phyloP scores from a whole-genome alignment of 2,329 filamentous ascomycete species.

The Arthroderma sp. region DNA sequence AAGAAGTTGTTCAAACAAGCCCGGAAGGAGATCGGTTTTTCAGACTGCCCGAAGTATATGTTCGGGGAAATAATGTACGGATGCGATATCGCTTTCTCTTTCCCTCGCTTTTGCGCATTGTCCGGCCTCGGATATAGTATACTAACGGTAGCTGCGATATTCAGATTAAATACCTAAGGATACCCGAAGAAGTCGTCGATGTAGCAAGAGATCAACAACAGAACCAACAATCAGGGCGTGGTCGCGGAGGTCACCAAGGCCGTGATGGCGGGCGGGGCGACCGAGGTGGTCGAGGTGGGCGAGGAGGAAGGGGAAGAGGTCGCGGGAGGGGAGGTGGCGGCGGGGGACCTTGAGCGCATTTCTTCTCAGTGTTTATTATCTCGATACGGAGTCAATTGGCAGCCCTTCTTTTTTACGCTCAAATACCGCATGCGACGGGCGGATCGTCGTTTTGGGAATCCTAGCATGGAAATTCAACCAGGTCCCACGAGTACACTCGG shows the following conservation, averaged over 20 bases:
- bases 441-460: too few species aligned
- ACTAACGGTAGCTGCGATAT: neutral
- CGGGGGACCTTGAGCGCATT: too few species aligned
- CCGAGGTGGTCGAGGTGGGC: conserved; percentile 30
- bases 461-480: too few species aligned
- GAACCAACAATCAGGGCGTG: conserved; percentile 42
- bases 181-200: conserved; percentile 94
- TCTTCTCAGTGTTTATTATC: neutral
- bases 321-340: conserved; percentile 18
- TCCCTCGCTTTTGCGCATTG: neutral
- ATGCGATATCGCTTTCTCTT: too few species aligned
- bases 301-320: conserved; percentile 32
- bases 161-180: conserved; percentile 94
- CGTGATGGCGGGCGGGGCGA: conserved; percentile 26
- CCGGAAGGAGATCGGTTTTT: conserved; percentile 91
- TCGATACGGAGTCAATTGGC: neutral
- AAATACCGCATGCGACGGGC: too few species aligned
- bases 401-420: too few species aligned
- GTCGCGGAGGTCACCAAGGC: conserved; percentile 26
- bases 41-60: conserved; percentile 83
- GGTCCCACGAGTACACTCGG: too few species aligned
- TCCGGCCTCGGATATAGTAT: conserved; percentile 1
- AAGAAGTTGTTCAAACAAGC: conserved; percentile 93
- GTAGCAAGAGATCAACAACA: conserved; percentile 86
- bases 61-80: conserved; percentile 90